phyloP scores from a whole-genome alignment of 495 filamentous ascomycete genomes.

The Tuber magnatum region DNA sequence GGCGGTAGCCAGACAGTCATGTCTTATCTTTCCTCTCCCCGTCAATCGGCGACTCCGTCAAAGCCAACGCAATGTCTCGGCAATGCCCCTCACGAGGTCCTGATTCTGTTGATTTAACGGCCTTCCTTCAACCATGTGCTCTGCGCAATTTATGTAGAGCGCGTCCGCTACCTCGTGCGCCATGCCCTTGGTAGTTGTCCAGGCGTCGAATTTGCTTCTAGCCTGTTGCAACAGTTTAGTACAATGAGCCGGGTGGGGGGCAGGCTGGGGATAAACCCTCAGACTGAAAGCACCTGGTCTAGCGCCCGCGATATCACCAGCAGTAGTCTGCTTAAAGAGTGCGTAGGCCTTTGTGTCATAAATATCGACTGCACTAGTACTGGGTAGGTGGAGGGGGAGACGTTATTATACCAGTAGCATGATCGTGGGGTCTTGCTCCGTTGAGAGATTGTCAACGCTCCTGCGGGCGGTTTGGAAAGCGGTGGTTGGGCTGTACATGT shows the following conservation, averaged over 20 bases:
- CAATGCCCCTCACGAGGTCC: too few species aligned
- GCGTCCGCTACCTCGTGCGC: background rate
- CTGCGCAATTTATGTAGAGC: background rate
- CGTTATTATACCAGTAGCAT: background rate
- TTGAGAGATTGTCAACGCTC: too few species aligned
- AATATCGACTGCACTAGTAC: background rate
- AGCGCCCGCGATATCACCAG: background rate
- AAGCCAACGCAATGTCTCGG: background rate
- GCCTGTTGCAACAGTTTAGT: background rate
- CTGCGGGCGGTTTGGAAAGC: background rate
- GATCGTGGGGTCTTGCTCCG: too few species aligned
- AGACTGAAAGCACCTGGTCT: background rate
- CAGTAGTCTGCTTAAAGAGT: background rate
- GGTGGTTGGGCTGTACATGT: background rate
- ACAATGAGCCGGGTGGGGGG: background rate
- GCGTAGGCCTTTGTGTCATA: background rate
- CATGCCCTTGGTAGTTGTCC: background rate
- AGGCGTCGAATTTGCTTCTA: background rate
- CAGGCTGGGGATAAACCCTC: background rate
- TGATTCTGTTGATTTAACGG: background rate
- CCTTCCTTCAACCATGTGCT: background rate
- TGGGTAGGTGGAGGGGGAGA: background rate
- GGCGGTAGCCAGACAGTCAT: background rate
- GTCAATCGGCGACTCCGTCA: too few species aligned
- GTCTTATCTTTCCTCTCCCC: background rate